Conservation (phyloP, 768 basidiomycete genomes). For the Lentinula aciculospora region DNA sequence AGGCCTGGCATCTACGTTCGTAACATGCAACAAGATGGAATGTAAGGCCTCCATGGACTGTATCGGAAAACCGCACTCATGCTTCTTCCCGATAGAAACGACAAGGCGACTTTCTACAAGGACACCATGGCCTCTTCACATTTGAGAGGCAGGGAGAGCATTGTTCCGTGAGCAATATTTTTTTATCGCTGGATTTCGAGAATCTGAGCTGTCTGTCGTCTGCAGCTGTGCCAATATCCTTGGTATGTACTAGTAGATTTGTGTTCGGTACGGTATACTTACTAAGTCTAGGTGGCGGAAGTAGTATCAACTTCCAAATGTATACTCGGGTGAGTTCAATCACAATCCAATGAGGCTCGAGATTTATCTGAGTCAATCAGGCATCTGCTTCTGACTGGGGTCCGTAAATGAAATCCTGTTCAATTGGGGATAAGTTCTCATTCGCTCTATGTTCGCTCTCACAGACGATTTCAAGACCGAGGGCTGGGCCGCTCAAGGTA, state of each 20-base stretch:
- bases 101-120: slow-evolving; percentile 69
- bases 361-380: slow-evolving; percentile 19
- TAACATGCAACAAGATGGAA: slow-evolving; percentile 67
- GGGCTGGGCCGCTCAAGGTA: slow-evolving; percentile 63
- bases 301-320: slow-evolving; percentile 79
- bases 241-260: slow-evolving; percentile 24
- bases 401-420: slow-evolving; percentile 19
- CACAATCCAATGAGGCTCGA: neutral
- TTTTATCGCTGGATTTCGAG: neutral
- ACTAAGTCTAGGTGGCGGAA: slow-evolving; percentile 39
- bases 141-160: slow-evolving; percentile 57
- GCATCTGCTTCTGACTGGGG: slow-evolving; percentile 71
- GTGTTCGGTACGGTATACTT: neutral
- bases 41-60: slow-evolving; percentile 28
- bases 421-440: neutral
- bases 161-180: slow-evolving; percentile 51
- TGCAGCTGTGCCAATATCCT: slow-evolving; percentile 61
- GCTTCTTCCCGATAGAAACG: slow-evolving; percentile 40
- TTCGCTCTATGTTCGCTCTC: slow-evolving; percentile 19
- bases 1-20: slow-evolving; percentile 64
- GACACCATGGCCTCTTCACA: slow-evolving; percentile 54
- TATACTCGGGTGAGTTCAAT: slow-evolving; percentile 48
- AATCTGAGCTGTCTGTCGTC: neutral
- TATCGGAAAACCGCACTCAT: neutral
- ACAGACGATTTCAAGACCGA: slow-evolving; percentile 69